A percentile compares a stretch with the other conserved stretches of the same genome.
phyloP scores from a whole-genome alignment of 768 basidiomycete species.

The Leccinum olivaceopallidum region DNA sequence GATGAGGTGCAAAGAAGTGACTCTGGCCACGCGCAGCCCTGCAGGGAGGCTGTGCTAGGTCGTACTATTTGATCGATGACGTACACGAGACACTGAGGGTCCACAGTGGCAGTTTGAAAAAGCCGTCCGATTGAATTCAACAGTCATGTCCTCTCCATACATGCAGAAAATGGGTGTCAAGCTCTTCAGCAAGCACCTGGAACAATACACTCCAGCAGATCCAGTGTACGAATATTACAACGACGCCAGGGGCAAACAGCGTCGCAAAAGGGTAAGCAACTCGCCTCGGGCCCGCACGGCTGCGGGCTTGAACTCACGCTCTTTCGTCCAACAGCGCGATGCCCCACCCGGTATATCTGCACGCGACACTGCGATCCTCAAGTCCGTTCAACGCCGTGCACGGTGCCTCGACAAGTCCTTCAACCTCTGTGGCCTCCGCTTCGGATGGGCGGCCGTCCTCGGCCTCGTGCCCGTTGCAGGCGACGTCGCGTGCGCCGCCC shows the following conservation, averaged over 20 bases:
- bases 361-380: constrained; percentile 74
- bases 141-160: constrained; percentile 25
- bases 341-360: constrained; percentile 74
- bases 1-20: background rate
- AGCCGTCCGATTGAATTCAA: background rate
- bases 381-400: constrained; percentile 72
- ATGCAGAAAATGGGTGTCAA: constrained; percentile 51
- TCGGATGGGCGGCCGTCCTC: constrained; percentile 87
- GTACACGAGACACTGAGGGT: constrained; percentile 8
- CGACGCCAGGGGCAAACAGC: constrained; percentile 31
- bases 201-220: constrained; percentile 69
- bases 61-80: constrained; percentile 5
- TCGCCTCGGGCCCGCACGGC: constrained; percentile 8
- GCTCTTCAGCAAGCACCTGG: constrained; percentile 64
- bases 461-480: constrained; percentile 72
- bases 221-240: constrained; percentile 59
- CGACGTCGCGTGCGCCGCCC: constrained; percentile 56
- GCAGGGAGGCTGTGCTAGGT: constrained; percentile 4
- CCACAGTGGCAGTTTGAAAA: background rate
- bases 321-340: constrained; percentile 50
- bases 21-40: background rate
- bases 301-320: background rate
- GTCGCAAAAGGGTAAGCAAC: constrained; percentile 36
- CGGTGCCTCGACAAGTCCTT: constrained; percentile 90
- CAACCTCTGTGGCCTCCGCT: constrained; percentile 72